Evolutionary conservation across 176 grass and related monocot species (phyloP).

Genomic region (Alloteropsis semialata): DNA sequence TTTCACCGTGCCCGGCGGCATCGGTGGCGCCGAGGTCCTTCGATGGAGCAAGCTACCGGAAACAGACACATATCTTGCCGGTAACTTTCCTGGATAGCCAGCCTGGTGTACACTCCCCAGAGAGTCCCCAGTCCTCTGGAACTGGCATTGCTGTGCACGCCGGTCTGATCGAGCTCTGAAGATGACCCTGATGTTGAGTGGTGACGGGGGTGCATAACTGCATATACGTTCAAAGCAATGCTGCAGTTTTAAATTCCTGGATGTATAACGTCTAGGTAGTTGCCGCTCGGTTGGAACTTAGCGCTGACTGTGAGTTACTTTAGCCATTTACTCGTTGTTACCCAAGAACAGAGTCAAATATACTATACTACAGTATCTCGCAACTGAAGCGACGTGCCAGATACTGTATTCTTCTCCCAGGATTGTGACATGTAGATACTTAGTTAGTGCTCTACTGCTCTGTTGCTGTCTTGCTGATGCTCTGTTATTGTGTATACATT

Average conservation of each 20-base stretch:
- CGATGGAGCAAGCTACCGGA: not conserved
- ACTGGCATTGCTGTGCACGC: not conserved
- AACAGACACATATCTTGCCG: not conserved
- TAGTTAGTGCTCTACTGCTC: not conserved
- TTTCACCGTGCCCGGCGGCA: not conserved
- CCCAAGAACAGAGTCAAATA: constrained; percentile 9
- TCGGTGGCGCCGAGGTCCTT: not conserved
- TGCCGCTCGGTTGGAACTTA: not conserved
- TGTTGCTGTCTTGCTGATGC: no score
- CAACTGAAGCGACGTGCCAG: not conserved
- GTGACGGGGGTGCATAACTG: not conserved
- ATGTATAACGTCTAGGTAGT: not conserved
- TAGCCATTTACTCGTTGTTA: not conserved
- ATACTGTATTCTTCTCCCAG: not conserved
- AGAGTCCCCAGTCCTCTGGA: not conserved
- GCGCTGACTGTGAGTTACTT: not conserved
- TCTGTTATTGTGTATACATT: not conserved
- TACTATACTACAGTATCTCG: not conserved
- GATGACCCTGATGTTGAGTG: not conserved
- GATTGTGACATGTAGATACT: not conserved
- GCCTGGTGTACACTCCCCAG: not conserved
- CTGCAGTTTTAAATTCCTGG: constrained; percentile 2
- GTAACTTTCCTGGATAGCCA: not conserved
- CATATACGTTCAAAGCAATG: constrained; percentile 30
- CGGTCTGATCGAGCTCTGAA: not conserved